These are phyloP conservation scores for Candida pseudofarinosa DNA, from an alignment of 805 yeast species.

Conservation along the genomic window DNA sequence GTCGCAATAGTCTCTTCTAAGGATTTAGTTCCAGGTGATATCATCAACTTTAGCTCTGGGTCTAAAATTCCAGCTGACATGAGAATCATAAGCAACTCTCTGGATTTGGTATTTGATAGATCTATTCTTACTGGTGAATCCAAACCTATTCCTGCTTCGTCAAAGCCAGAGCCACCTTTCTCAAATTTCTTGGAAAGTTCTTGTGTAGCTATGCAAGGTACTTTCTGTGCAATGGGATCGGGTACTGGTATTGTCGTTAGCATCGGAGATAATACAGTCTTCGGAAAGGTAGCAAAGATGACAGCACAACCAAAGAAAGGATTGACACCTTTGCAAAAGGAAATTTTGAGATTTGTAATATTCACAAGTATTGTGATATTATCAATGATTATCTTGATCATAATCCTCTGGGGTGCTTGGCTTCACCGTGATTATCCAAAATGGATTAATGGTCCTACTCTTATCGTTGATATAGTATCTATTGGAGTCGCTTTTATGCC, in stretches of 20 bases:
- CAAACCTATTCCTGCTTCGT: constrained; percentile 30
- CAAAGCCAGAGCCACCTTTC: constrained; percentile 19
- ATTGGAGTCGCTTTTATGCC: constrained; percentile 45
- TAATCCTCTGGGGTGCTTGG: constrained; percentile 44
- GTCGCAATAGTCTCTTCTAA: constrained; percentile 23
- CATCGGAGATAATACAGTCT: constrained; percentile 43
- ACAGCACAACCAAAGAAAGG: constrained; percentile 37
- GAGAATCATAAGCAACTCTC: constrained; percentile 33
- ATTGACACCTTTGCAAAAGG: constrained; percentile 40
- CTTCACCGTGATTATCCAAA: constrained; percentile 31
- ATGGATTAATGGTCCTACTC: constrained; percentile 39
- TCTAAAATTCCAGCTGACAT: constrained; percentile 46
- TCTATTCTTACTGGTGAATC: constrained; percentile 50
- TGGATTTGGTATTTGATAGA: constrained; percentile 41
- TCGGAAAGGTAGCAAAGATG: constrained; percentile 42
- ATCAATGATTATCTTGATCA: constrained; percentile 23
- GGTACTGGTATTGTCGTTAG: constrained; percentile 43
- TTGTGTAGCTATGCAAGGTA: constrained; percentile 46
- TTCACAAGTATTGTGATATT: constrained; percentile 22
- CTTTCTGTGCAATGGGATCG: constrained; percentile 39
- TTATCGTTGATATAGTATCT: constrained; percentile 42
- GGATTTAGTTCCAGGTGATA: constrained; percentile 38
- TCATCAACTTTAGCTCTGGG: constrained; percentile 27
- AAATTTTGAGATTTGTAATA: constrained; percentile 33
- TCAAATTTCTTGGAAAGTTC: constrained; percentile 40